Evolutionary conservation across 768 basidiomycete genomes (phyloP), one percentile per base, ranked within the genome.

Genomic region (Coprinopsis cinerea): DNA sequence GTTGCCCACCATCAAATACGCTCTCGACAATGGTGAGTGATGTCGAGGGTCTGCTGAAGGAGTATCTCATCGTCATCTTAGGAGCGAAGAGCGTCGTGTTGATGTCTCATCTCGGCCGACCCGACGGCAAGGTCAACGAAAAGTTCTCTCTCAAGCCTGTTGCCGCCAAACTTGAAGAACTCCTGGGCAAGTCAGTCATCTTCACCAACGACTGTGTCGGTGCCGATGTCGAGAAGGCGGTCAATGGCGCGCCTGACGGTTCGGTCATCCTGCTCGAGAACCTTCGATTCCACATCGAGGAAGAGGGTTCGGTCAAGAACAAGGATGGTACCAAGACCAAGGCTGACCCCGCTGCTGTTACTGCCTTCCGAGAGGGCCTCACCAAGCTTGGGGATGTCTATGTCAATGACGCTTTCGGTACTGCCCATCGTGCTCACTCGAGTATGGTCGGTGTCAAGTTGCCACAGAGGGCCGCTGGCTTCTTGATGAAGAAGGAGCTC

Each of bases 341-440:
- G 72, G 95, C 96, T 36, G 88, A 93, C 64, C 74, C 87, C 18
- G 78, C 80, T 44, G 77, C 79, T 53, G 89, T 97, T 53, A 68
- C 83, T 48, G 72, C 82, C 59, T 99, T 99, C 79, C 79, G 91
- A 41, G 83, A 91, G 62, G 74, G 83, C 28, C 82, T 99, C 58
- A 97, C 95, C 49, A 78, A 76, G 49, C 85, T 99, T 57, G 94
- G 94, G 46, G 93, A 97, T 61, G 86, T 99, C 55, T 98, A 97
- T 67, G 77, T 99, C 66, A 99, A 99, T 73, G 95, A 99, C 66
- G 95, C 95, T 22, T 99, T 99, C 64, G 95, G 95, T 43, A 99
- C 95, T 39, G 95, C 94, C 44, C 95, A 99, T 68, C 92, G 95
- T 57, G 93, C 92, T 7, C 95, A 99, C 68, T 97, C 95, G 0